Conservation (phyloP, 208 protist genomes). For the Wallacemonas sp. region DNA sequence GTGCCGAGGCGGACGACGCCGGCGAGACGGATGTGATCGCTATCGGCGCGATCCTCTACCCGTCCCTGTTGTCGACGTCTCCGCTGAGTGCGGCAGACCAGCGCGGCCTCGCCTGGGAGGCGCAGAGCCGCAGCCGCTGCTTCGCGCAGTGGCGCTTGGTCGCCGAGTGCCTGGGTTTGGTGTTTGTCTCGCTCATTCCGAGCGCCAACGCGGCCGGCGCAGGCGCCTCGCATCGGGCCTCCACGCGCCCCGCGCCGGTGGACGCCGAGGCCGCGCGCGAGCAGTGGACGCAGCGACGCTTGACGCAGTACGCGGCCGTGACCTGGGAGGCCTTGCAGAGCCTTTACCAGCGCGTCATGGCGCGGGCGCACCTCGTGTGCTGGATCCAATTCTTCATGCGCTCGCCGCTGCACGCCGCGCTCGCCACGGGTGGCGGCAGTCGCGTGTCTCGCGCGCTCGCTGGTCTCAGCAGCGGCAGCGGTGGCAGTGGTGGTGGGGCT, state of each 20-base stretch:
- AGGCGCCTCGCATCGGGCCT: not conserved
- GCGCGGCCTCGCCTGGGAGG: constrained; percentile 11
- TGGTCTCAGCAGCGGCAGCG: not conserved
- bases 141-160: constrained; percentile 17
- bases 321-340: constrained; percentile 17
- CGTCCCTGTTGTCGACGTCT: not conserved
- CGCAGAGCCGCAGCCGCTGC: constrained; percentile 13
- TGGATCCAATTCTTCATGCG: constrained; percentile 17
- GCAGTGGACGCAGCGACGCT: not conserved
- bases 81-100: not conserved
- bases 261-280: not conserved
- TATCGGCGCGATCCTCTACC: constrained; percentile 6
- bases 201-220: constrained; percentile 21
- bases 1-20: constrained; percentile 24
- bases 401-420: constrained; percentile 15
- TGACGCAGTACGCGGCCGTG: constrained; percentile 19
- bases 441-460: no score
- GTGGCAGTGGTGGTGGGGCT: not conserved
- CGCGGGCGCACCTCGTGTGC: constrained; percentile 10
- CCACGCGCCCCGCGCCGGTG: not conserved
- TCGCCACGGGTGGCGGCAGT: not conserved
- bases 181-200: constrained; percentile 26
- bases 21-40: constrained; percentile 16
- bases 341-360: constrained; percentile 19
- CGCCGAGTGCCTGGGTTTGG: constrained; percentile 13